Base-by-base conservation (phyloP, 768 basidiomycete genomes). In the Amyloporia xantha region DNA sequence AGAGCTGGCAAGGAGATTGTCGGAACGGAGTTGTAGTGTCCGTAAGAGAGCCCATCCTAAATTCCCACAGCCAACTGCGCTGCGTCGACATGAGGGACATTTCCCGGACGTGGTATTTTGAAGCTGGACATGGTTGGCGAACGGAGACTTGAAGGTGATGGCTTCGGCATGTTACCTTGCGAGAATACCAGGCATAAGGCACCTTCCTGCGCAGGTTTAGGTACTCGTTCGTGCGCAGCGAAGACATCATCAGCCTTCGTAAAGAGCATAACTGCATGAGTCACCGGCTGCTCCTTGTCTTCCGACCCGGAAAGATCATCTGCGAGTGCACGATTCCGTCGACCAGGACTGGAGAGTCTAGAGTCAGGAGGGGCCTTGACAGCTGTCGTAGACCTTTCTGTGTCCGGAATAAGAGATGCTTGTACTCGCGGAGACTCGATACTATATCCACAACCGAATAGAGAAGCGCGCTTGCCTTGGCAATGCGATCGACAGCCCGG, bases 241-340 rank as follows among this genome's bases (percentile, higher is more conserved):
- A n/a, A n/a, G n/a, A n/a, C n/a, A n/a, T n/a, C n/a, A n/a, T n/a
- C n/a, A n/a, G n/a, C n/a, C n/a, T n/a, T n/a, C n/a, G n/a, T 7
- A 33, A 15, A 33, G 17, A 25, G 44, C 19, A 27, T 37, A 44
- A 5, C 44, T 47, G 9, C 48, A 23, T 6, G 52, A 49, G 24
- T 53, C 47, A 41, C 43, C 11, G 48, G 19, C 7, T 20, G 3
- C 19, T 52, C 51, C 19, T 25, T 37, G 25, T 68, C 71, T 47
- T 76, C 73, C 15, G 60, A 64, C 15, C 84, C 86, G 56, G 90
- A 89, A 36, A 91, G 67, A 15, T 81, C 82, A 48, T 83, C 82
- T 2, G 87, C 84, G n/a, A 91, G 73, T 59, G 86, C 84, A 54
- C 84, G 72, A 54, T 84, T 82, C 46, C 81, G 75, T 49, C 81